Evolutionary conservation across 2,329 filamentous ascomycete species (phyloP).

Genomic region (Phialophora expanda): DNA sequence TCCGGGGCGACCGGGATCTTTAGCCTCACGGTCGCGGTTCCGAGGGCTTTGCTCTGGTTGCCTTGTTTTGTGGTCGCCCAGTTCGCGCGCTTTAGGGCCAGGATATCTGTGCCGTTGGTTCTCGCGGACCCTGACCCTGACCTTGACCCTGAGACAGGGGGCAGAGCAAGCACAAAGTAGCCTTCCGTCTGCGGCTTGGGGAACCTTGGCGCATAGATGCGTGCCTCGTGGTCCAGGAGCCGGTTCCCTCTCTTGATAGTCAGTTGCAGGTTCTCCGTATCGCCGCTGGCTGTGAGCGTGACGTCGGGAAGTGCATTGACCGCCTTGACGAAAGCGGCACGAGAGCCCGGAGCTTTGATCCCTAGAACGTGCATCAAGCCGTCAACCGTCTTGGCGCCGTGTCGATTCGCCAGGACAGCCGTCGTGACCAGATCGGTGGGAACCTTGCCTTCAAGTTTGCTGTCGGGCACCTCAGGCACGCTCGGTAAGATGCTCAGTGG

Average conservation of each 20-base stretch:
- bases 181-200: constrained; percentile 95
- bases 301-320: constrained; percentile 46
- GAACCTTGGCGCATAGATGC: constrained; percentile 85
- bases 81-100: constrained; percentile 83
- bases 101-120: constrained; percentile 57
- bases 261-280: constrained; percentile 39
- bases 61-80: constrained; percentile 61
- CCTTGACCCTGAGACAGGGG: constrained; percentile 38
- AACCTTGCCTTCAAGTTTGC: constrained; percentile 34
- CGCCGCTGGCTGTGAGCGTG: constrained; percentile 26
- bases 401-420: constrained; percentile 35
- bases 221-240: constrained; percentile 63
- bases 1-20: constrained; percentile 33
- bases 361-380: constrained; percentile 40
- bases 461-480: constrained; percentile 53
- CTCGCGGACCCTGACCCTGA: constrained; percentile 28
- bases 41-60: constrained; percentile 38
- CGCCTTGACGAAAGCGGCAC: constrained; percentile 56
- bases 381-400: constrained; percentile 36
- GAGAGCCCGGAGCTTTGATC: constrained; percentile 31
- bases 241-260: constrained; percentile 35
- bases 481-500: constrained; percentile 80
- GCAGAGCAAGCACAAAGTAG: constrained; percentile 80
- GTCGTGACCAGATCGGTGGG: constrained; percentile 37
- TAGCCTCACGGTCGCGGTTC: constrained; percentile 31